Base-by-base conservation (phyloP, 352 stramenopile species). In the Phytophthora hibernalis region DNA sequence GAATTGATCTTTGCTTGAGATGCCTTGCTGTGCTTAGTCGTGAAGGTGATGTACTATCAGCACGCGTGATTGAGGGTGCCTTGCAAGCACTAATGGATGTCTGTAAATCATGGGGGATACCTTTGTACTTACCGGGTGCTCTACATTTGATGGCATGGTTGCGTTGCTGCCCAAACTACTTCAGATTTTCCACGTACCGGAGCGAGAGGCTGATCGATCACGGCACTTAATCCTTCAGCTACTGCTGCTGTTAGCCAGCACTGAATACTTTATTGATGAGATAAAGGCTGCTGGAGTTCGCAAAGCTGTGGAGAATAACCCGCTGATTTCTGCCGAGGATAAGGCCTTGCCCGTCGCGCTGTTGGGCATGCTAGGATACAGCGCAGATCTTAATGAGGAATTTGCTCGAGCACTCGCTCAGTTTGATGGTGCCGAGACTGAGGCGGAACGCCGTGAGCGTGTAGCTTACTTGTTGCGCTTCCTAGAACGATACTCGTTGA, bases 351-450 rank as follows among this genome's bases (percentile, higher is more conserved):
- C 76, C 10, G 79, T 91, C 1, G 76, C 85, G 7, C 78, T 93
- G 20, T 50, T 93, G 11, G 80, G 81, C 30, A 61, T 93, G 30
- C 68, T 93, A 1, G 85, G 85, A 0, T 93, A 89, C 64, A 91
- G 82, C 16, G 67, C 83, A 0, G 83, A 93, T 56, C 58, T 93
- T 9, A 91, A 89, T 31, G 76, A 76, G 24, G 85, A 91, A 31
- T 90, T 92, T 26, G 70, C 71, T 15, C 52, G 70, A 10, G 76
- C 76, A 1, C 67, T 93, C 5, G 45, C 79, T 2, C 68, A 76
- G 5, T 86, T 89, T 26, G 59, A 70, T 35, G 54, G 60, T 15
- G 75, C 75, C 0, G 28, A 64, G 2, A 62, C 51, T 1, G 38
- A 68, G 1, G 44, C 9, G 0, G 45, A 75, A 11, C 47, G 61